Base-by-base conservation (phyloP, 148 eudicot species). In the Vaccinium myrtillus region DNA sequence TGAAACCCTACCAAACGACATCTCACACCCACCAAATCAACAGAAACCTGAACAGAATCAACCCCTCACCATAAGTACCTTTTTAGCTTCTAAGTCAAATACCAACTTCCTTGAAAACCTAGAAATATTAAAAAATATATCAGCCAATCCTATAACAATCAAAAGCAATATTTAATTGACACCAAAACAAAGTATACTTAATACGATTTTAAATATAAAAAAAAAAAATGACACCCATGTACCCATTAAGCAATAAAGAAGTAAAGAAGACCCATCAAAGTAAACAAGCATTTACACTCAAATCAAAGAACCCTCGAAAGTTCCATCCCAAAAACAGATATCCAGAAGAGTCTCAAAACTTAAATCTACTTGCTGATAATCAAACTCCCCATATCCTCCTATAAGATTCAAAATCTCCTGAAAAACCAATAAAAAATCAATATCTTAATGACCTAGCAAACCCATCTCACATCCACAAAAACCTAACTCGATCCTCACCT, bases 51-150 rank as follows among this genome's bases (percentile, higher is more conserved):
- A 75, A 69, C 71, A 75, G n/a, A 56, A 74, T 19, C 10, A 54
- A 59, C 36, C 30, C 70, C 32, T 65, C 30, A 65, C 30, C 70
- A n/a, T 12, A 9, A n/a, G 8, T 11, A n/a, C 50, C 82, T 84
- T 53, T 76, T 78, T 50, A 67, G 76, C 87, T 74, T 81, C 88
- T 82, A 87, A 90, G 87, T 87, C 87, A 84, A 89, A 81, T 65
- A 77, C 85, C 80, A 77, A 75, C 83, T 85, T 80, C 84, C 78
- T 75, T 82, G 63, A 77, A 83, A 81, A 43, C 88, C 86, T 83
- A 85, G 67, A 86, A 83, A 30, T 4, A 27, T 4, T 27, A 27
- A 69, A 27, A 5, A 30, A 30, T 8, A 27, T 13, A 14, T 27
- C 16, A 27, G 74, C 43, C 30, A 69, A 69, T 69, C 74, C 18